Conservation (phyloP, 768 basidiomycete species). For the Suillus plorans region DNA sequence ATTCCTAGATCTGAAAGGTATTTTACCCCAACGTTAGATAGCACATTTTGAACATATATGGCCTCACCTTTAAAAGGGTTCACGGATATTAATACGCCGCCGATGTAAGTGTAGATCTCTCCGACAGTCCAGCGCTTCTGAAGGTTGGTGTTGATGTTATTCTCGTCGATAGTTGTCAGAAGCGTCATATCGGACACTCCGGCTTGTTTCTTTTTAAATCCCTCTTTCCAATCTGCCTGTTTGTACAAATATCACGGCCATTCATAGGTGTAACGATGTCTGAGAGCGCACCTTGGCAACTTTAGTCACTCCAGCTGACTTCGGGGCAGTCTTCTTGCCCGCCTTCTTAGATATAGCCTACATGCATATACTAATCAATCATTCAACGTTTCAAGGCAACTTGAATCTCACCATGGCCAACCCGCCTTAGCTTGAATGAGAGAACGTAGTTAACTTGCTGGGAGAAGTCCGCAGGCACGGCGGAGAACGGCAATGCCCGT, state of each 20-base stretch:
- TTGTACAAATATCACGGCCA: conserved; percentile 10
- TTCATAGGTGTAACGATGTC: conserved; percentile 2
- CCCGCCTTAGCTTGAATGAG: background rate
- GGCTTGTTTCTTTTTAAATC: conserved; percentile 99
- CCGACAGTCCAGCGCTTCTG: conserved; percentile 93
- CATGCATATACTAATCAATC: background rate
- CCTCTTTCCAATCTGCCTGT: conserved; percentile 99
- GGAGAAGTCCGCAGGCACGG: conserved; percentile 3
- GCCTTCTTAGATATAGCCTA: conserved; percentile 91
- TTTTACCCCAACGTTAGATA: conserved; percentile 11
- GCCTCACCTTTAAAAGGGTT: conserved; percentile 89
- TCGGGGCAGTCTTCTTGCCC: conserved; percentile 72
- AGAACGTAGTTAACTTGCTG: background rate
- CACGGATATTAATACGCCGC: conserved; percentile 97
- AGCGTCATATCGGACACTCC: conserved; percentile 99
- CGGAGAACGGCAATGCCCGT: conserved; percentile 1
- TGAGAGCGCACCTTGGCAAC: conserved; percentile 67
- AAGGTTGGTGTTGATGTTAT: conserved; percentile 95
- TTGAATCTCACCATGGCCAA: conserved; percentile 3
- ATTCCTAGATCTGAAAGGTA: conserved; percentile 82
- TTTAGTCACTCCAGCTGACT: conserved; percentile 59
- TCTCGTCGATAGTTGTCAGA: conserved; percentile 94
- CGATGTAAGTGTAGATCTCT: conserved; percentile 99
- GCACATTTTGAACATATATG: background rate
- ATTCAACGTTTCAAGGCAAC: background rate